Percentiles rank a stretch among this genome's conserved stretches.
These are phyloP conservation scores for Fraxinus sp. DNA, from an alignment of 305 asterid genomes.

Conservation along the genomic window DNA sequence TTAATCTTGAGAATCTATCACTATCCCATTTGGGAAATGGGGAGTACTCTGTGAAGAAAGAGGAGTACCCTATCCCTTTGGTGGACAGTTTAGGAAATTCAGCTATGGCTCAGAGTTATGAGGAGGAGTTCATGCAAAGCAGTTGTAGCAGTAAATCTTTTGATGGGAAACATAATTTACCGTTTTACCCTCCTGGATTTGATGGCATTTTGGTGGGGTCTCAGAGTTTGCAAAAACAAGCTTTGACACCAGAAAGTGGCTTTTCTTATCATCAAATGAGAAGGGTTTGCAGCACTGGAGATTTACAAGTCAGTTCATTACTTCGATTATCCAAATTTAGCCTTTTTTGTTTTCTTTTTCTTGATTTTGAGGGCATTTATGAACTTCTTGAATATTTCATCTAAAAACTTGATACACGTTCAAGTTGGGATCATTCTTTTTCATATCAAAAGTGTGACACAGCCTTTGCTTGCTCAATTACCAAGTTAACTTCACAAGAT, in stretches of 20 bases:
- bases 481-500: not conserved
- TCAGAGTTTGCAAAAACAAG: conserved; percentile 32
- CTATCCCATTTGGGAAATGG: conserved; percentile 34
- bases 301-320: conserved; percentile 51
- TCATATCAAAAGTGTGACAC: not conserved
- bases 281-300: conserved; percentile 82
- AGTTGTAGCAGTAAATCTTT: not conserved
- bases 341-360: not conserved
- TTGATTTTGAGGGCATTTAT: not conserved
- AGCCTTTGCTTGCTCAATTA: not conserved
- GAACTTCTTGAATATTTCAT: not conserved
- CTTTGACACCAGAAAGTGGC: conserved; percentile 42
- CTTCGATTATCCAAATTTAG: not conserved
- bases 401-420: not conserved
- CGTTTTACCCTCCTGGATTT: conserved; percentile 43
- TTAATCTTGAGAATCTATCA: conserved; percentile 50
- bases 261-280: conserved; percentile 55
- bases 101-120: conserved; percentile 35
- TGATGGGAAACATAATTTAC: too few species aligned
- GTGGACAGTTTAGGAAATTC: conserved; percentile 21
- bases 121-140: not conserved
- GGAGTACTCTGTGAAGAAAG: conserved; percentile 49
- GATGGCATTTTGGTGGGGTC: conserved; percentile 44
- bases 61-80: conserved; percentile 40
- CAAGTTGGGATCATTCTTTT: not conserved